Conservation (phyloP, 768 basidiomycete species). For the Lactifluus subvellereus region DNA sequence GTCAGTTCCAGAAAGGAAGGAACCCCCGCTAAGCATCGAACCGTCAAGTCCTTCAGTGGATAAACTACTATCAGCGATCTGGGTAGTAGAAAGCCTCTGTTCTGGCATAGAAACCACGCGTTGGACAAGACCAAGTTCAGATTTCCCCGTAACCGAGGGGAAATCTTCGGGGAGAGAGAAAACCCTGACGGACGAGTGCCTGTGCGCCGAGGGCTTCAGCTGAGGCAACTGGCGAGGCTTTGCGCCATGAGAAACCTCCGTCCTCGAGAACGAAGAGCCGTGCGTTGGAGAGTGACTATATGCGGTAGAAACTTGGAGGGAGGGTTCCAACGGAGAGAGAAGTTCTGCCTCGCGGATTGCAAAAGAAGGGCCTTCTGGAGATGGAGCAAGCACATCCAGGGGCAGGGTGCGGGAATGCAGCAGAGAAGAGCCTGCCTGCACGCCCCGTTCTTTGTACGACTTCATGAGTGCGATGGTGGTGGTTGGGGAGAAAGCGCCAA, state of each 20-base stretch:
- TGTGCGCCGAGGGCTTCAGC: slow-evolving; percentile 14
- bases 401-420: not conserved
- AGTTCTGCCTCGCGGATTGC: not conserved
- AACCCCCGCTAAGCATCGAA: slow-evolving; percentile 22
- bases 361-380: not conserved
- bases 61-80: slow-evolving; percentile 16
- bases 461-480: slow-evolving; percentile 11
- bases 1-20: slow-evolving; percentile 22
- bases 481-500: not conserved
- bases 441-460: slow-evolving; percentile 22
- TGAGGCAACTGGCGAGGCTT: slow-evolving; percentile 22
- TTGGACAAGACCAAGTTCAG: not conserved
- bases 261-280: not conserved
- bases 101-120: slow-evolving; percentile 26
- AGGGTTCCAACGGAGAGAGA: not conserved
- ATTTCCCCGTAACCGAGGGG: not conserved
- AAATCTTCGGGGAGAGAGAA: slow-evolving; percentile 24
- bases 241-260: not conserved
- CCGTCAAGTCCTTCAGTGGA: slow-evolving; percentile 22
- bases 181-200: slow-evolving; percentile 10
- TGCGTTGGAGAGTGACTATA: slow-evolving; percentile 13
- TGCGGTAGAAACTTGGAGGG: slow-evolving; percentile 20
- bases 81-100: slow-evolving; percentile 1
- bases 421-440: slow-evolving; percentile 19
- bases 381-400: not conserved